Base-by-base conservation (phyloP, 2,329 filamentous ascomycete genomes). In the Aspergillus luchuensis region DNA sequence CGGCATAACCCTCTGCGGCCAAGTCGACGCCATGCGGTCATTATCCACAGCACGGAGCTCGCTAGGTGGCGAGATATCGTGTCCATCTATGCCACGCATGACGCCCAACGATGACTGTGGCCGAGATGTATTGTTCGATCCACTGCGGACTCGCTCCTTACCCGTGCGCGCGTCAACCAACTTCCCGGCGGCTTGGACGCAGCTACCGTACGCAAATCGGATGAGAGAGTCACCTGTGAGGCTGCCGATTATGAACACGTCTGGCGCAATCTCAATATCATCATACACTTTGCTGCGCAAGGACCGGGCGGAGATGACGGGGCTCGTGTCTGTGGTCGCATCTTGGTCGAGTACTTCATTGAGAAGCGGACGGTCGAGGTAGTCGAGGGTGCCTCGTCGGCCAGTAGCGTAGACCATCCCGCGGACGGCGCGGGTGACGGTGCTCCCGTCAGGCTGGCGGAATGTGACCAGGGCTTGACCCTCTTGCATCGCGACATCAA, bases 161-260 rank as follows among this genome's bases (percentile, higher is more conserved):
- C 66, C 61, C 7, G 66, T 62, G 49, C 64, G 58, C 7, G 63
- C 61, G 3, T 63, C 63, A 28, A 82, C 77, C 19, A 87, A 79
- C 62, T 79, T 81, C 4, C 84, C 82, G 4, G 84, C 85, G 4
- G 82, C 79, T 66, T 83, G 84, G 7, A 84, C 80, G 64, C 85
- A 87, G 5, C 84, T 82, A 2, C 85, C 85, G 28, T 86, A 84
- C 8, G 84, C 83, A 66, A 86, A 86, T 1, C 85, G 77, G 25
- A 88, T 82, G 3, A 88, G 75, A 2, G 84, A 86, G 69, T 88
- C 85, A 4, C 85, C 85, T 0, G 85, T 85, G 53, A 88, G 67
- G 63, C 84, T 87, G 10, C 85, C 85, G 39, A 84, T 82, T 47
- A 85, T 80, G 69, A 85, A 87, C 30, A 87, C 76, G 47, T 80